Percentiles rank a stretch among this genome's conserved stretches.
Evolutionary conservation across 306 rosid species (phyloP).

Genomic region (barrel medic (Medicago truncatula)): DNA sequence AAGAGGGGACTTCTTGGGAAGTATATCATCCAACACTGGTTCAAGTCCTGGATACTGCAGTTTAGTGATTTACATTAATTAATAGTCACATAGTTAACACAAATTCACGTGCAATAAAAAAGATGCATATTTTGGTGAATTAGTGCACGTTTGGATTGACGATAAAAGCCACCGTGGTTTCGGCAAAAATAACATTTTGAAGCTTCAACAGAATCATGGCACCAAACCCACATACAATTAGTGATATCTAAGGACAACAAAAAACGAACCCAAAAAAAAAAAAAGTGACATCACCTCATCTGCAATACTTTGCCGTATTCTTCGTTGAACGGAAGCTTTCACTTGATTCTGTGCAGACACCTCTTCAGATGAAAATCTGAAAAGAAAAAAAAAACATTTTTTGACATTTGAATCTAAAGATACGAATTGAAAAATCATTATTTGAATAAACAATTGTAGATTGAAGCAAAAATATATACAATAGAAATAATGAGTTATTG

Average conservation of each 20-base stretch:
- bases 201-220: too few relatives aligned
- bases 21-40: constrained; percentile 90
- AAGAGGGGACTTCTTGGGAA: constrained; percentile 94
- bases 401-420: constrained; percentile 29
- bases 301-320: constrained; percentile 92
- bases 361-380: constrained; percentile 86
- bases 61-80: constrained; percentile 6
- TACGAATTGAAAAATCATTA: constrained; percentile 22
- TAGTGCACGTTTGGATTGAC: too few relatives aligned
- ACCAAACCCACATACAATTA: too few relatives aligned
- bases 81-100: constrained; percentile 4
- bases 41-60: constrained; percentile 96
- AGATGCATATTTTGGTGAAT: not conserved
- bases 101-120: not conserved
- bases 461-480: constrained; percentile 2
- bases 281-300: constrained; percentile 71
- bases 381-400: not conserved
- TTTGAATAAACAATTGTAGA: not conserved
- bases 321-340: constrained; percentile 95
- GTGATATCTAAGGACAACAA: not conserved
- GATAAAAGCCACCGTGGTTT: too few relatives aligned
- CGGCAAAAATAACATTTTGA: too few relatives aligned
- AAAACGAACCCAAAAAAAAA: not conserved
- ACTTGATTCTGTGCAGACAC: constrained; percentile 99
- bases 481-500: not conserved